phyloP scores from a whole-genome alignment of 2,329 filamentous ascomycete genomes.

The Aspergillus viridinutans region DNA sequence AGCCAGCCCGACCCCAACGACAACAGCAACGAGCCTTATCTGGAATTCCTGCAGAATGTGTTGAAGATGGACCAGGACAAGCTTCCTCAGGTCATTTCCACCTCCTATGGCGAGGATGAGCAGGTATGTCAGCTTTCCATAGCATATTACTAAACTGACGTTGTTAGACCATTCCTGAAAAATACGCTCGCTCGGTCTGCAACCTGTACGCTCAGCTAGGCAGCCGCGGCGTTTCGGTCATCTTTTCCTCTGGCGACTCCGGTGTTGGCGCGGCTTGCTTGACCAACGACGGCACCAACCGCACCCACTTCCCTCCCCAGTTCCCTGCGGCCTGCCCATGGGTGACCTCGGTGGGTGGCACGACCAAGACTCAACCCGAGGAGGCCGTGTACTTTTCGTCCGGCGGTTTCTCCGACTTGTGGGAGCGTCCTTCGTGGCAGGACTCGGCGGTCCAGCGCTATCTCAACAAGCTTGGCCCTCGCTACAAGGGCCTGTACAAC shows the following conservation, averaged over 20 bases:
- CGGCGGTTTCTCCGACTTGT: slow-evolving; percentile 38
- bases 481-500: slow-evolving; percentile 30
- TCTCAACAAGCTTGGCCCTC: slow-evolving; percentile 23
- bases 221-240: slow-evolving; percentile 46
- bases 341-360: slow-evolving; percentile 43
- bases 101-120: slow-evolving; percentile 40
- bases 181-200: slow-evolving; percentile 38
- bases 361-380: slow-evolving; percentile 35
- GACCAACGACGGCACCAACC: slow-evolving; percentile 33
- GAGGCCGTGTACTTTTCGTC: slow-evolving; percentile 39
- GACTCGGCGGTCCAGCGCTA: slow-evolving; percentile 33
- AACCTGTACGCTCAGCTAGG: slow-evolving; percentile 48
- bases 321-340: slow-evolving; percentile 39
- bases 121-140: slow-evolving; percentile 20
- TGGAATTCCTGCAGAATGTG: slow-evolving; percentile 32
- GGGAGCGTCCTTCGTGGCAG: slow-evolving; percentile 35
- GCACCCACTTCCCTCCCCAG: slow-evolving; percentile 39
- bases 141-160: background rate
- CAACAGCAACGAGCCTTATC: slow-evolving; percentile 47
- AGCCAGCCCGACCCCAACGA: slow-evolving; percentile 40
- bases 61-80: slow-evolving; percentile 26
- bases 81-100: slow-evolving; percentile 37
- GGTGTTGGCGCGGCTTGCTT: slow-evolving; percentile 39
- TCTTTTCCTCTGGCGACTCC: slow-evolving; percentile 49
- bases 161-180: slow-evolving; percentile 29